Conservation (phyloP, 208 protist species). For the Porcisia deanei region DNA sequence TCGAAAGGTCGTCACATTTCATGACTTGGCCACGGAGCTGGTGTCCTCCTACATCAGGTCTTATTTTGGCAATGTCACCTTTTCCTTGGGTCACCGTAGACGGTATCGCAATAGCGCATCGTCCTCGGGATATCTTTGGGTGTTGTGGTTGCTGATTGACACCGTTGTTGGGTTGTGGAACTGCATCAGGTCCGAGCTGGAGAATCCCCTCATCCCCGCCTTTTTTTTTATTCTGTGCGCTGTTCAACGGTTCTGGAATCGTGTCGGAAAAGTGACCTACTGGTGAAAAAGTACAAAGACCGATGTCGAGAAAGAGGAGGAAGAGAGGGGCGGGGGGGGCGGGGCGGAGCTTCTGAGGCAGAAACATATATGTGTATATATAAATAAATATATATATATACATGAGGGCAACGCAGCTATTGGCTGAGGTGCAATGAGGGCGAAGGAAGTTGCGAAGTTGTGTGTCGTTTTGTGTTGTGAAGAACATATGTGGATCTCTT, state of each 20-base stretch:
- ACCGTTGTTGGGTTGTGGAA: conserved; percentile 2
- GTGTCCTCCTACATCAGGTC: conserved; percentile 16
- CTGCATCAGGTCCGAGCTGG: conserved; percentile 7
- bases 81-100: neutral
- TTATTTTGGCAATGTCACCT: conserved; percentile 10
- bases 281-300: conserved; percentile 5
- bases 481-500: too few species aligned
- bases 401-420: too few species aligned
- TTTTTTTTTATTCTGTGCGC: conserved; percentile 20
- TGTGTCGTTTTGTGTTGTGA: too few species aligned
- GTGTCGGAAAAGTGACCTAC: conserved; percentile 23
- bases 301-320: neutral
- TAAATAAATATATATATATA: too few species aligned
- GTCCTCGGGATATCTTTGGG: neutral
- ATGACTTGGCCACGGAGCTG: conserved; percentile 20
- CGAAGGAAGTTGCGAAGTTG: too few species aligned
- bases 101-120: neutral
- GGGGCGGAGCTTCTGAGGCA: too few species aligned
- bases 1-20: conserved; percentile 23
- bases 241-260: conserved; percentile 22
- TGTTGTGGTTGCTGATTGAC: conserved; percentile 10
- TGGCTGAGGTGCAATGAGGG: too few species aligned
- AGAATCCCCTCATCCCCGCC: conserved; percentile 14
- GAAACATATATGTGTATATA: too few species aligned
- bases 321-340: too few species aligned